Percentiles rank a stretch among this genome's conserved stretches.
Conservation (phyloP, 108 stramenopile genomes). For the Cyclotella atomus region DNA sequence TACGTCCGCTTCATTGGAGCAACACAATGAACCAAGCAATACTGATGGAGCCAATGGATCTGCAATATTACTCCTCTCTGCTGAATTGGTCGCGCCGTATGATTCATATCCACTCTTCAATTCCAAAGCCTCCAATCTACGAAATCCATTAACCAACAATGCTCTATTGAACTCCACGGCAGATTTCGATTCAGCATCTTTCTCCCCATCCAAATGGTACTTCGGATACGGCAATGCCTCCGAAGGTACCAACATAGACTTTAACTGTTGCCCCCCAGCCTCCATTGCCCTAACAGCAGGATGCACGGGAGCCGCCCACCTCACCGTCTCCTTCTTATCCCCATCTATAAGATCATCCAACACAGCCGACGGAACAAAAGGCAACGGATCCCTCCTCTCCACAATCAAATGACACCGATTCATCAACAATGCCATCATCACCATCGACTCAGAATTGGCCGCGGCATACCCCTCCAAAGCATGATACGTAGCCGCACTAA, state of each 20-base stretch:
- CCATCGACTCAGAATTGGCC: constrained; percentile 53
- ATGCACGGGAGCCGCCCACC: constrained; percentile 83
- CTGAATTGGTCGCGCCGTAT: constrained; percentile 16
- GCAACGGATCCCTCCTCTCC: constrained; percentile 82
- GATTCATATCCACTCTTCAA: constrained; percentile 79
- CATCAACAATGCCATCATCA: constrained; percentile 83
- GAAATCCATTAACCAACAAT: constrained; percentile 84
- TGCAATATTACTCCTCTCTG: constrained; percentile 29
- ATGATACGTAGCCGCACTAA: constrained; percentile 66
- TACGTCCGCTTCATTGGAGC: constrained; percentile 43
- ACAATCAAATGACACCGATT: constrained; percentile 86
- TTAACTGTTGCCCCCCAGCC: constrained; percentile 45
- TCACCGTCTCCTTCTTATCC: constrained; percentile 27
- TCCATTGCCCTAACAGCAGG: constrained; percentile 40
- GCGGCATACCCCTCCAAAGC: constrained; percentile 64
- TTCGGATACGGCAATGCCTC: constrained; percentile 79
- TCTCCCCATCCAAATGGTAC: constrained; percentile 62
- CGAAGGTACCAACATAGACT: constrained; percentile 39
- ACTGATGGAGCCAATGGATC: constrained; percentile 77
- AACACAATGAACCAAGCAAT: constrained; percentile 68
- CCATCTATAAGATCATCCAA: constrained; percentile 57
- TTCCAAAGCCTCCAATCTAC: constrained; percentile 87
- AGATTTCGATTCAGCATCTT: constrained; percentile 46
- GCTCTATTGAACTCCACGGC: constrained; percentile 85
- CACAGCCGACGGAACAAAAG: constrained; percentile 72